phyloP scores from a whole-genome alignment of 306 rosid genomes.

The Malus fusca region DNA sequence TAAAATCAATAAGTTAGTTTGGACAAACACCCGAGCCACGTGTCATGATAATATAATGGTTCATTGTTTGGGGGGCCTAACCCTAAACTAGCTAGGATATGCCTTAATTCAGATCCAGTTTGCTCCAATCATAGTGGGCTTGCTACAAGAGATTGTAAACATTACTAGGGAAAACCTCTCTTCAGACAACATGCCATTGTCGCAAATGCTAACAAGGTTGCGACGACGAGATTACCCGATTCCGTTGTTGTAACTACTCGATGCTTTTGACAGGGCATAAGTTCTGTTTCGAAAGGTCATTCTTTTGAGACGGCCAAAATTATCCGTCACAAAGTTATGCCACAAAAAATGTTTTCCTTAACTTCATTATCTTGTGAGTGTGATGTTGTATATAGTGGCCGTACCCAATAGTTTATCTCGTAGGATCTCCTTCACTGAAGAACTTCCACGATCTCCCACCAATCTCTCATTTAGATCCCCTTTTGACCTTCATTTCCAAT shows the following conservation, averaged over 20 bases:
- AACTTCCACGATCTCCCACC: not conserved
- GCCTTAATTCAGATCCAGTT: not conserved
- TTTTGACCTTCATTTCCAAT: not conserved
- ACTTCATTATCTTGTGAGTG: not conserved
- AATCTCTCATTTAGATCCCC: not conserved
- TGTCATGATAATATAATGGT: not conserved
- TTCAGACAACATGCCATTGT: no score
- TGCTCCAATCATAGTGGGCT: not conserved
- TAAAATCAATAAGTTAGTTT: no score
- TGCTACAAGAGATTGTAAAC: no score
- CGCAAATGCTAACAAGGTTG: no score
- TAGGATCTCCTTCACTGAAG: not conserved
- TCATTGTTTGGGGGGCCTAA: not conserved
- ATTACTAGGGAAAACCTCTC: not conserved
- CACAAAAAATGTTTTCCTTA: no score
- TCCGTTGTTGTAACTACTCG: no score
- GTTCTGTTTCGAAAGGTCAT: not conserved
- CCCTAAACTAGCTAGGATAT: not conserved
- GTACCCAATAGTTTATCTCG: no score
- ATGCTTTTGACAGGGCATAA: not conserved
- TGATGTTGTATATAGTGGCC: not conserved
- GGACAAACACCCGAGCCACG: not conserved
- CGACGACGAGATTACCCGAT: no score
- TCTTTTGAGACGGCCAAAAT: not conserved
- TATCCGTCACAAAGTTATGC: not conserved